Base-by-base conservation (phyloP, 805 yeast species). In the Yarrowia sp. region DNA sequence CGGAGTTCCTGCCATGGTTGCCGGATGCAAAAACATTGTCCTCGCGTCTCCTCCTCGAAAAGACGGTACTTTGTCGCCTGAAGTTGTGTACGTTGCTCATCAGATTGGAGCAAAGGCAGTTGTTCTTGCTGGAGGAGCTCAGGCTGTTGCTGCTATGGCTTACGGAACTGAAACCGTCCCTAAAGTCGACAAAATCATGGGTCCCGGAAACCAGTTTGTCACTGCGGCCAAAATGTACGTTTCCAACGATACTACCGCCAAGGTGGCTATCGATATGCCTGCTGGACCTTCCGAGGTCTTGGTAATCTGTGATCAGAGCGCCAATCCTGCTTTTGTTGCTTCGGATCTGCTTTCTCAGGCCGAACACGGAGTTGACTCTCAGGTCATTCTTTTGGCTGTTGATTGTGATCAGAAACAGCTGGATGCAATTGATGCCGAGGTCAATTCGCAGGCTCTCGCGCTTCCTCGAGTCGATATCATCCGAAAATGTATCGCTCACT, bases 241-340 rank as follows among this genome's bases (percentile, higher is more conserved):
- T 61, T 95, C 93, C 72, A 96, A 95, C 73, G 99, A 95, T 74
- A 89, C 97, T 1, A 88, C 87, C 68, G 98, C 99, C 8, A 80
- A 92, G 73, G 95, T 97, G 74, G 89, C 97, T 15, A 95, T 95
- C 70, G 99, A 95, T 76, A 93, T 95, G 98, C 99, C 99, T 58
- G 99, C 99, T 31, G 99, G 99, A 9, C 99, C 99, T 33, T 89
- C 96, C 62, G 99, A 95, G 78, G 99, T 95, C 28, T 81, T 95
- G 66, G 99, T 93, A 6, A 81, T 95, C 71, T 96, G 97, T 55
- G 99, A 95, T 75, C 84, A 81, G 66, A 73, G 83, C 51, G 90
- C 98, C 11, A 97, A 92, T 77, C 93, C 96, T 28, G 97, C 92
- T 72, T 95, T 90, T 76, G 99, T 95, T 35, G 99, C 98, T n/a